Evolutionary conservation across 2,329 filamentous ascomycete genomes (phyloP).

Genomic region (Colletotrichum karsti): DNA sequence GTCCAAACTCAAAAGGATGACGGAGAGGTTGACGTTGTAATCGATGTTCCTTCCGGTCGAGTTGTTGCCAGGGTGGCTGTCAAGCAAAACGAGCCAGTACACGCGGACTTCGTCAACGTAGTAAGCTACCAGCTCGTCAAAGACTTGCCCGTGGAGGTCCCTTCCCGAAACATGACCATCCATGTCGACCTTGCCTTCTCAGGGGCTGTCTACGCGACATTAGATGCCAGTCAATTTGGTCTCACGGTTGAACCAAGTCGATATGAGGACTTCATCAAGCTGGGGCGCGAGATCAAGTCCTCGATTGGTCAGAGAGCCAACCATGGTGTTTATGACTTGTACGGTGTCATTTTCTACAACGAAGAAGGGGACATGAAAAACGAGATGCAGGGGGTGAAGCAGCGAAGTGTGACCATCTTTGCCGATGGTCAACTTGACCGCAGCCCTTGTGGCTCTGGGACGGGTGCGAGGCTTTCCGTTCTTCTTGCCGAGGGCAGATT

Average conservation of each 20-base stretch:
- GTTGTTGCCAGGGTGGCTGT: not conserved
- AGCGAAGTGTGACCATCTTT: conserved; percentile 35
- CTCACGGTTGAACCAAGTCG: not conserved
- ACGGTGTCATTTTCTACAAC: conserved; percentile 24
- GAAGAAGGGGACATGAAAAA: not conserved
- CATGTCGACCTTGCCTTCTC: conserved; percentile 7
- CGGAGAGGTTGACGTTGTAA: conserved; percentile 8
- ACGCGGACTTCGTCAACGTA: conserved; percentile 22
- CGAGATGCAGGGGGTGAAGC: not conserved
- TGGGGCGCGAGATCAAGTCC: conserved; percentile 18
- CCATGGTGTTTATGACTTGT: not conserved
- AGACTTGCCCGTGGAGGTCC: not conserved
- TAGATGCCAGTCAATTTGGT: conserved; percentile 5
- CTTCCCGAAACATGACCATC: not conserved
- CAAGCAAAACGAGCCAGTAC: not conserved
- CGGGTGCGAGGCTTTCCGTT: conserved; percentile 31
- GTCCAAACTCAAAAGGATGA: not conserved
- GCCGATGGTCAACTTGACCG: conserved; percentile 37
- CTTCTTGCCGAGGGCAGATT: conserved; percentile 15
- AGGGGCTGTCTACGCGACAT: conserved; percentile 17
- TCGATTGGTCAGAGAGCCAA: conserved; percentile 1
- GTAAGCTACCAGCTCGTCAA: conserved; percentile 8
- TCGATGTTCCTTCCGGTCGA: conserved; percentile 19
- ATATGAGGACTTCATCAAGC: not conserved
- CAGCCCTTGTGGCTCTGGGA: conserved; percentile 36